Base-by-base conservation (phyloP, 2,329 filamentous ascomycete genomes). In the Metarhizium album region DNA sequence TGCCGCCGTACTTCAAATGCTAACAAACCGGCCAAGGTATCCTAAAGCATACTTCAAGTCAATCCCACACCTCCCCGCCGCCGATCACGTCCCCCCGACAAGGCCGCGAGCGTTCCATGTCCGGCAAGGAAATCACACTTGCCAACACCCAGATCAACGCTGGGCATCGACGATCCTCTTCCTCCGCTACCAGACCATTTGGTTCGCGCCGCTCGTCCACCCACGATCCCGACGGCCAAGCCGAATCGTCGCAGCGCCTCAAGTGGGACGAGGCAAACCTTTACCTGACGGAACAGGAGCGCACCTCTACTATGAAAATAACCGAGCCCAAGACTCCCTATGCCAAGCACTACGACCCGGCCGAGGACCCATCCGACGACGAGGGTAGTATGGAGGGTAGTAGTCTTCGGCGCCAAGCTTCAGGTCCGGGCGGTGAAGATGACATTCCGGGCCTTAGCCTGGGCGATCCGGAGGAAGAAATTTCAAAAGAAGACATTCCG, bases 241-340 rank as follows among this genome's bases (percentile, higher is more conserved):
- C 72, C 45, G 73, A 78, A 42, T 67, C 74, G 18, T 83, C 79
- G 52, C 85, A 87, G 55, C 84, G 90, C 55, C 76, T 98, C 59
- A 95, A 96, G 72, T 98, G 93, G 93, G 93, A 98, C 68, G 93
- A 98, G 73, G 93, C 88, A 45, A 98, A 98, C 65, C 79, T 98
- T 31, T 98, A 96, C 70, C 79, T 98, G 49, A 93, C 93, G 7
- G 93, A 98, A 72, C 91, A 97, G 69, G 89, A 97, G 70, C 90
- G 87, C 69, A 89, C 84, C 53, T 85, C 86, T 55, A 96, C 90
- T 53, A 98, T 98, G 93, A 98, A 97, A 76, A 98, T 98, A 57
- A 87, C 90, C 58, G 93, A 98, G 73, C 93, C 93, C 54, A 98
- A 98, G 77, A 98, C 93, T 7, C 93, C 93, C 4, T 98, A 91